Evolutionary conservation across 768 basidiomycete genomes (phyloP), one percentile per base, ranked within the genome.

Genomic region (Lentinus tigrinus): DNA sequence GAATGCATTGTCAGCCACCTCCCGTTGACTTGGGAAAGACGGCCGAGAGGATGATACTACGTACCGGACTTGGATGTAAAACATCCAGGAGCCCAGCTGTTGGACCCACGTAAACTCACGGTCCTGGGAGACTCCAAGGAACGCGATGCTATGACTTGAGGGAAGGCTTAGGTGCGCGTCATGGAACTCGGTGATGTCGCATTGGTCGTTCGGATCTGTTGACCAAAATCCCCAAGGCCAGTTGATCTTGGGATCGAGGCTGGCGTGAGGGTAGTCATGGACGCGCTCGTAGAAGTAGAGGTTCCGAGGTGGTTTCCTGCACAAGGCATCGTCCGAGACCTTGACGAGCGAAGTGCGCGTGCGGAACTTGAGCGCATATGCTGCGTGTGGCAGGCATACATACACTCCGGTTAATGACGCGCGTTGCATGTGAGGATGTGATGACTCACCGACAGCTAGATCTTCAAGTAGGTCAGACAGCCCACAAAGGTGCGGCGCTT

Each of bases 181-280:
- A 5, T 46, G 11, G n/a, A 24, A 19, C 4, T 31, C 14, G 3
- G 26, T 27, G 47, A 55, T 39, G 7, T 50, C 42, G 13, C 34
- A 36, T 3, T 14, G 5, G n/a, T 54, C 58, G 31, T 54, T 36
- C 4, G 47, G 48, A 11, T 44, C 40, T n/a, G 48, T 46, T 17
- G 58, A 55, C 58, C 58, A 60, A 21, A 51, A 60, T 2, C 39
- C 53, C 58, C 58, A 60, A 7, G 58, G 58, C 58, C 58, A 60
- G 42, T 60, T 47, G 23, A 54, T 16, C 17, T 53, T 31, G 3
- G 28, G 11, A 28, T 48, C 58, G 21, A 60, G 53, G 37, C 47
- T 60, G 8, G 46, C 48, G 7, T 47, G 40, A 2, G 58, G 47
- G 24, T 47, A n/a, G 5, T 49, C 42, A 26, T 60, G 58, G 14